Conservation (phyloP, 83 land plant species). For the Isoetes engelmannii region DNA sequence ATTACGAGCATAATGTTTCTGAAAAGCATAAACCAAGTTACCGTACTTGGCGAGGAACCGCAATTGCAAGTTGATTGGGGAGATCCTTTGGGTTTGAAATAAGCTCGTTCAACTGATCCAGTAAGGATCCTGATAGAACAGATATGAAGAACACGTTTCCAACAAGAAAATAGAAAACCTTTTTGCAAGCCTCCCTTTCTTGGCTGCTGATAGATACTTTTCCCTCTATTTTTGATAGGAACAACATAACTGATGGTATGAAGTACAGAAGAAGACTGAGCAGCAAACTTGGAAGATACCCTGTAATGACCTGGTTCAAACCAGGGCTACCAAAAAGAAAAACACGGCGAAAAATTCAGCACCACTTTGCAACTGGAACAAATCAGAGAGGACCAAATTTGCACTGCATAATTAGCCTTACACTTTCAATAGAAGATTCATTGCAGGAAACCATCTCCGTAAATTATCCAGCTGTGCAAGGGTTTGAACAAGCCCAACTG, state of each 20-base stretch:
- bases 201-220: constrained; percentile 58
- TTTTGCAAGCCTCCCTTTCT: constrained; percentile 63
- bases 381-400: constrained; percentile 1
- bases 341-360: neutral
- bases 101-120: constrained; percentile 33
- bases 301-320: constrained; percentile 66
- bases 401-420: constrained; percentile 27
- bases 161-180: constrained; percentile 64
- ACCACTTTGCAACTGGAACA: constrained; percentile 1
- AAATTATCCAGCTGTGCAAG: constrained; percentile 60
- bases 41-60: constrained; percentile 79
- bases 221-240: constrained; percentile 72
- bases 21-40: too few relatives aligned
- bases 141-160: constrained; percentile 84
- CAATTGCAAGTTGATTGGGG: constrained; percentile 67
- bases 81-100: constrained; percentile 66
- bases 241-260: constrained; percentile 67
- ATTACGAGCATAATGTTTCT: too few relatives aligned
- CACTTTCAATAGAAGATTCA: constrained; percentile 46
- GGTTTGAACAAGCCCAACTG: constrained; percentile 70
- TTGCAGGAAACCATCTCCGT: constrained; percentile 50
- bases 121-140: constrained; percentile 61
- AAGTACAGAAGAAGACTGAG: constrained; percentile 47
- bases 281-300: constrained; percentile 88
- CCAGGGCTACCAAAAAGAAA: constrained; percentile 52